Conservation (phyloP, 129 eudicot genomes). For the Flaveria ramosissima region DNA sequence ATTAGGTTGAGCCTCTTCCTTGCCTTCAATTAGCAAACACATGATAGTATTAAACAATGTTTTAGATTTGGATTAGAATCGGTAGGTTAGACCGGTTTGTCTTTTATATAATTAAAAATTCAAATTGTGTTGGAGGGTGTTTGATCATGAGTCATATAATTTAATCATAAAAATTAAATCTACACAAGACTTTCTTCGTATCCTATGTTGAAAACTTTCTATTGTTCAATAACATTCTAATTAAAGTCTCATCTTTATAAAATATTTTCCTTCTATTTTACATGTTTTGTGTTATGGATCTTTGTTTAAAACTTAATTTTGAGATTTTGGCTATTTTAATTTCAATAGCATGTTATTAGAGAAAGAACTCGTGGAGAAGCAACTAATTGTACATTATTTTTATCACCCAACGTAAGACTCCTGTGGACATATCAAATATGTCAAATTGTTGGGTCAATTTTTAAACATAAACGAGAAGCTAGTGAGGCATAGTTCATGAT, state of each 20-base stretch:
- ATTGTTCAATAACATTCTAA: neutral
- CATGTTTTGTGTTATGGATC: neutral
- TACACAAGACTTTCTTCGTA: neutral
- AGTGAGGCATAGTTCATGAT: too few relatives aligned
- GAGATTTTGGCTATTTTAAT: too few relatives aligned
- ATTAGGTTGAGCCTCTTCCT: conserved; percentile 20
- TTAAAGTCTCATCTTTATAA: neutral
- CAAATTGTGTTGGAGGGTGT: conserved; percentile 8
- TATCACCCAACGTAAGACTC: too few relatives aligned
- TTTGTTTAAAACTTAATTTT: too few relatives aligned
- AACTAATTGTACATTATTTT: too few relatives aligned
- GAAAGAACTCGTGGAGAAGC: too few relatives aligned
- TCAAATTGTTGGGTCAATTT: too few relatives aligned
- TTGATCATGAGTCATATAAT: neutral
- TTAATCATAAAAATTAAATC: neutral
- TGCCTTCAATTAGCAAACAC: conserved; percentile 30
- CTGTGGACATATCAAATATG: too few relatives aligned
- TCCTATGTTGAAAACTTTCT: neutral
- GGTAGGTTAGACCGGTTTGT: conserved; percentile 12
- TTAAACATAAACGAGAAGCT: too few relatives aligned
- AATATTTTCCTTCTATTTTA: neutral
- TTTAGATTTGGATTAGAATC: neutral
- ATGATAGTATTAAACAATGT: conserved; percentile 21
- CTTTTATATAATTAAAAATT: neutral
- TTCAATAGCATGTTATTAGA: too few relatives aligned